phyloP scores from a whole-genome alignment of 192 early-diverging fungal genomes.

The Linnemannia zychae region DNA sequence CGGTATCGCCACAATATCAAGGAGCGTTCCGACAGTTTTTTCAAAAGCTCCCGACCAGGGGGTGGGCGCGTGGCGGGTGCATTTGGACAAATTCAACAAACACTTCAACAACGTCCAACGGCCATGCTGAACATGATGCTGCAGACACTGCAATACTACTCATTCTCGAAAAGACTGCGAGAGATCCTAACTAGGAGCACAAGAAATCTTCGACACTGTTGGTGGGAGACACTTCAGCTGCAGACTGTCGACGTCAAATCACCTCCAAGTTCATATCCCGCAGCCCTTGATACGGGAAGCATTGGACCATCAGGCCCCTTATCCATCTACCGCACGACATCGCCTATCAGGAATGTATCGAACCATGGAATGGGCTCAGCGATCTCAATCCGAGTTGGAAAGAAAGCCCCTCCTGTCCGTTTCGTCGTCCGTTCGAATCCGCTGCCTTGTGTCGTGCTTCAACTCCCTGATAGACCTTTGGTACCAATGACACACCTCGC shows the following conservation, averaged over 20 bases:
- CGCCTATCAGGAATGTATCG: not conserved
- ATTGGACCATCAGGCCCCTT: not conserved
- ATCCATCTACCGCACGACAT: not conserved
- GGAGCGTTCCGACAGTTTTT: constrained; percentile 45
- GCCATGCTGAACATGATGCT: constrained; percentile 29
- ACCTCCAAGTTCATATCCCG: not conserved
- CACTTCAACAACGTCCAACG: constrained; percentile 40
- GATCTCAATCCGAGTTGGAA: constrained; percentile 34
- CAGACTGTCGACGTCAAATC: constrained; percentile 39
- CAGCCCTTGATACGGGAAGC: not conserved
- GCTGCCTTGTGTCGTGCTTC: constrained; percentile 40
- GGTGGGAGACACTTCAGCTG: constrained; percentile 44
- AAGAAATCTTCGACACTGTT: constrained; percentile 30
- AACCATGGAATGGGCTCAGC: constrained; percentile 41
- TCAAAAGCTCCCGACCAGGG: constrained; percentile 52
- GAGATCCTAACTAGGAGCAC: constrained; percentile 32
- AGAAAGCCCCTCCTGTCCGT: constrained; percentile 16
- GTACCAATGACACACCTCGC: constrained; percentile 42
- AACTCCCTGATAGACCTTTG: constrained; percentile 40
- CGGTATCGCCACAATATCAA: constrained; percentile 49
- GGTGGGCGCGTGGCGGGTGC: constrained; percentile 31
- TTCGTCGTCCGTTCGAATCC: constrained; percentile 47
- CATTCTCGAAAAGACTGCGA: constrained; percentile 32
- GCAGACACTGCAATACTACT: constrained; percentile 38
- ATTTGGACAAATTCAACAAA: constrained; percentile 50